Evolutionary conservation across 805 yeast genomes (phyloP), one percentile per base, ranked within the genome.

Genomic region (Yarrowia keelungensis): DNA sequence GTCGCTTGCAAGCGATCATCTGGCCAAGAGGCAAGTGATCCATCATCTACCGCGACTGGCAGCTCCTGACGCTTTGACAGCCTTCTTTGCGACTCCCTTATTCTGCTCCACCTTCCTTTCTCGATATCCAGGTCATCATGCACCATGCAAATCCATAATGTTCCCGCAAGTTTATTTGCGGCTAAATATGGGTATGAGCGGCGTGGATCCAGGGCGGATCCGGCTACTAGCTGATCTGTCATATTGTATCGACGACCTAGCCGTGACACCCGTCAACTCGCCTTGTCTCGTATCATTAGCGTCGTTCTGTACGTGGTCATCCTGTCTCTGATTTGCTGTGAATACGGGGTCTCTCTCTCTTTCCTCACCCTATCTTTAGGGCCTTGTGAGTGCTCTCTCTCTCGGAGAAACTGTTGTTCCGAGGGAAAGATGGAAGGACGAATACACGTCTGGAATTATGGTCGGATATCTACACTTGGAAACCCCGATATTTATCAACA

Each of bases 121-220:
- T 5, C 39, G 15, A 15, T 8, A 12, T 14, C 15, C 12, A 15
- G 22, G 32, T 38, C 59, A 53, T 53, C 59, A 53, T 53, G 59
- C 59, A 53, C 19, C 35, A 11, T 39, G 59, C 59, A 53, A 53
- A 53, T 53, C 59, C 45, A 19, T n/a, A 11, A 3, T 19, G 58
- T 38, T 53, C 59, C 59, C 59, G 59, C 46, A 53, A 53, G 59
- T 39, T 53, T 53, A 53, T n/a, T n/a, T 53, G 19, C 59, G 59
- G 59, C 59, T 53, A 53, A 53, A 22, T 22, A 3, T 26, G 32
- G 32, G 32, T 26, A 5, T 26, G 32, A 32, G 7, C 8, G 38
- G 26, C 11, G 8, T 1, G 39, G 16, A 10, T 26, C 22, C 19
- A 14, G 36, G 51, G 16, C n/a, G 49, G 15, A 5, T 11, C 11